Evolutionary conservation across 805 yeast species (phyloP).

Genomic region (Yamadazyma insecticola): DNA sequence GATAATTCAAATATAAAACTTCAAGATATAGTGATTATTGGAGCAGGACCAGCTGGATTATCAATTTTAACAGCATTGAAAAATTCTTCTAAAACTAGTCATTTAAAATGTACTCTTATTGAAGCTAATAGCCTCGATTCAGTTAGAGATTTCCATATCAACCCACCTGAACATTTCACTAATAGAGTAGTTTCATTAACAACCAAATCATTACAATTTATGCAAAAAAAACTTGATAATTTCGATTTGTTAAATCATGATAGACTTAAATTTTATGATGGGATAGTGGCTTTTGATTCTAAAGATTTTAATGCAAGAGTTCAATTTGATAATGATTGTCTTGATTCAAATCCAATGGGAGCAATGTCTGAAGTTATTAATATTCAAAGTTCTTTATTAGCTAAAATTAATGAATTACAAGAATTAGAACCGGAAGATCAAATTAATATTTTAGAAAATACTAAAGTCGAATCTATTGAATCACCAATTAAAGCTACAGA

Average conservation of each 20-base stretch:
- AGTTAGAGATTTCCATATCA: conserved; percentile 44
- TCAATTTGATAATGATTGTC: conserved; percentile 61
- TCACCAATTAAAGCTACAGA: conserved; percentile 1
- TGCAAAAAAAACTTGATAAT: conserved; percentile 67
- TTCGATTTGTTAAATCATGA: conserved; percentile 67
- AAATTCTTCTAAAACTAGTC: conserved; percentile 55
- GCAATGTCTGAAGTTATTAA: conserved; percentile 88
- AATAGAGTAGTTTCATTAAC: conserved; percentile 86
- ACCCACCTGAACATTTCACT: conserved; percentile 51
- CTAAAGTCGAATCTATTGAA: conserved; percentile 58
- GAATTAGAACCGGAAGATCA: conserved; percentile 11
- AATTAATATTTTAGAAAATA: conserved; percentile 52
- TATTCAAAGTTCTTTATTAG: conserved; percentile 69
- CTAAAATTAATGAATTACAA: conserved; percentile 34
- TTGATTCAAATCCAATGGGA: conserved; percentile 42
- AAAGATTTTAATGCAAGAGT: conserved; percentile 52
- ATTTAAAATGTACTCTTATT: conserved; percentile 60
- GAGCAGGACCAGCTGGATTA: conserved; percentile 97
- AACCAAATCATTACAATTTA: conserved; percentile 66
- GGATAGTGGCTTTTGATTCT: conserved; percentile 84
- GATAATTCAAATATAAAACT: conserved; percentile 2
- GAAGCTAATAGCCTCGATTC: conserved; percentile 64
- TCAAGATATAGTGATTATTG: conserved; percentile 81
- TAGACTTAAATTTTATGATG: conserved; percentile 76
- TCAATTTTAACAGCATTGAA: conserved; percentile 80